These are phyloP conservation scores for Hyaloscypha finlandica DNA, from an alignment of 495 filamentous ascomycete species.

Conservation along the genomic window DNA sequence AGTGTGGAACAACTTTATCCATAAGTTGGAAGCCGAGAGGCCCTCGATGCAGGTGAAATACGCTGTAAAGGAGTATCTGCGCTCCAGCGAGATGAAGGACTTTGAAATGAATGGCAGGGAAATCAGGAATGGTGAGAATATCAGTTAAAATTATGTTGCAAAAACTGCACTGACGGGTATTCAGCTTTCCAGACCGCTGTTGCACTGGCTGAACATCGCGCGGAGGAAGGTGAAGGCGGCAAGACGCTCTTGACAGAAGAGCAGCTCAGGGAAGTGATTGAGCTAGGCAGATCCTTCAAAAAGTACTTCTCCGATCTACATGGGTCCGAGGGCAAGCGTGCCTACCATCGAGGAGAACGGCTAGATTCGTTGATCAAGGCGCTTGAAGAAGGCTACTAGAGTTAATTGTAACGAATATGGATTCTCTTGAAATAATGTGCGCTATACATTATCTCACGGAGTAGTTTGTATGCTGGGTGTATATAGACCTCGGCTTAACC, in stretches of 20 bases:
- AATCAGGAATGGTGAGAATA: conserved; percentile 18
- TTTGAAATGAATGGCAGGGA: conserved; percentile 20
- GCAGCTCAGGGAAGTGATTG: conserved; percentile 20
- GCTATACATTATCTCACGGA: too few species aligned
- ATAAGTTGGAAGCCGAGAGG: conserved; percentile 5
- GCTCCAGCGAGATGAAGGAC: conserved; percentile 14
- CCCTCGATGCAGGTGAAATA: neutral
- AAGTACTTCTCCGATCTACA: conserved; percentile 17
- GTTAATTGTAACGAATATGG: too few species aligned
- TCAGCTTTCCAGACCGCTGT: conserved; percentile 34
- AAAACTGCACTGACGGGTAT: too few species aligned
- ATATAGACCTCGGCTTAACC: too few species aligned
- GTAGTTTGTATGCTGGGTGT: too few species aligned
- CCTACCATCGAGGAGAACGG: neutral
- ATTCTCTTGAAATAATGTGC: too few species aligned
- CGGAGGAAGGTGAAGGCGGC: conserved; percentile 22
- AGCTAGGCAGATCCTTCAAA: conserved; percentile 31
- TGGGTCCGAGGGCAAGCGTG: conserved; percentile 15
- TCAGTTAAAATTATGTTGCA: too few species aligned
- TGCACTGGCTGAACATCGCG: conserved; percentile 28
- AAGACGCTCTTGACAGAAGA: conserved; percentile 7
- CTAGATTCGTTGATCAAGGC: too few species aligned
- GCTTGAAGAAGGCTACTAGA: too few species aligned
- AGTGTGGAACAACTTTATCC: conserved; percentile 15
- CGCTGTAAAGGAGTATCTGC: conserved; percentile 16